Conservation (phyloP, 2,329 filamentous ascomycete species). For the Fusarium sp. region DNA sequence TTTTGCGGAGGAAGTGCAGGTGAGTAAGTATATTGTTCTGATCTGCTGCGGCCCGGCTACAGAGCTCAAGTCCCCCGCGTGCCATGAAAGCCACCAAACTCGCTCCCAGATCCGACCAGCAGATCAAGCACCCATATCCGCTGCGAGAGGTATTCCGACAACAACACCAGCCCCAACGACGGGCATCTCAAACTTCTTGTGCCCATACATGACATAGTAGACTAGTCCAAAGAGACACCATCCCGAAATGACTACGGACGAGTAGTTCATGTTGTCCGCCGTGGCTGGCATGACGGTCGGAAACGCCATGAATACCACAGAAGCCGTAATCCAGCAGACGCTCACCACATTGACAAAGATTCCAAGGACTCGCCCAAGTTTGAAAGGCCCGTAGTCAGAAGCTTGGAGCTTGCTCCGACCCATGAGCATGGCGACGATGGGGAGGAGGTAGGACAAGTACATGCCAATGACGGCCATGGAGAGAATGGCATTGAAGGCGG, state of each 20-base stretch:
- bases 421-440: constrained; percentile 4
- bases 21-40: not conserved
- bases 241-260: constrained; percentile 10
- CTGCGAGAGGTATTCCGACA: not conserved
- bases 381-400: not conserved
- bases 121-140: not conserved
- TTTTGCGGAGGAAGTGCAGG: not conserved
- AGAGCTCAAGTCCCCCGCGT: not conserved
- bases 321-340: not conserved
- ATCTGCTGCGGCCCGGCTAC: not conserved
- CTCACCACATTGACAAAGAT: not conserved
- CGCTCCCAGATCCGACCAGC: not conserved
- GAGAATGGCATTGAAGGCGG: constrained; percentile 22
- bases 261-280: constrained; percentile 22
- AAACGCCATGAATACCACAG: constrained; percentile 9
- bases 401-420: not conserved
- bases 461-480: constrained; percentile 19
- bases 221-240: not conserved
- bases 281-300: constrained; percentile 20
- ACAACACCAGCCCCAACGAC: not conserved
- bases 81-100: not conserved
- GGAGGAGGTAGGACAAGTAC: constrained; percentile 13
- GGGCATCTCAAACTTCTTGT: not conserved
- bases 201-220: not conserved
- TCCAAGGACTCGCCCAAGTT: not conserved